Base-by-base conservation (phyloP, 1,139 yeast genomes). In the Protomyces gravidus region DNA sequence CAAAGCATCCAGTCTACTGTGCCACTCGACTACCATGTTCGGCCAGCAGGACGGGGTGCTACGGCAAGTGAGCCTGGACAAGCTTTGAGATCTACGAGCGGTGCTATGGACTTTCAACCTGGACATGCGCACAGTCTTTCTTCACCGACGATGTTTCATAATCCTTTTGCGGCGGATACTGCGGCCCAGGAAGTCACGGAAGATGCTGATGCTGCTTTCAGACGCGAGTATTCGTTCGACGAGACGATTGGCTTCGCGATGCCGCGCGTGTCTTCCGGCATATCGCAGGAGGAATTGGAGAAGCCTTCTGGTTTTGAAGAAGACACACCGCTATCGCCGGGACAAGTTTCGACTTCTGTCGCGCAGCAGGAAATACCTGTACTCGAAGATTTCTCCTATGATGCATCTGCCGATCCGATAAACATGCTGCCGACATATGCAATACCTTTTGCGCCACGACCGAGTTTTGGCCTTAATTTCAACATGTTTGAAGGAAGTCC, bases 401-500 rank as follows among this genome's bases (percentile, higher is more conserved):
- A 33, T 13, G 45, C 45, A 3, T 40, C 17, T 17, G 48, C 26
- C 27, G 19, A 33, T 5, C 48, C 48, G 7, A 23, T n/a, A 4
- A 36, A 23, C 5, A 30, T 32, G 23, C 33, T 39, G 15, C 47
- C 47, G 23, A 33, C 26, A 3, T n/a, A 33, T 39, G n/a, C n/a
- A n/a, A 17, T 19, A 28, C 46, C 17, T 5, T 25, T 46, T 15
- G 48, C n/a, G 5, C 26, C 36, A n/a, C 46, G 28, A 15, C 27
- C 42, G 17, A 45, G 30, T 7, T 23, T 50, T 26, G 55, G 55
- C 7, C 30, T 40, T 11, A 50, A 55, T n/a, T 60, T 48, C 25
- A 53, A 50, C 25, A 27, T 59, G 13, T 50, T 62, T 6, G 46
- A 56, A 15, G 65, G 65, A 3, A 51, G 63, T 11, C 65, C 65